Evolutionary conservation across 305 asterid genomes (phyloP).

Genomic region (Fraxinus platypoda): DNA sequence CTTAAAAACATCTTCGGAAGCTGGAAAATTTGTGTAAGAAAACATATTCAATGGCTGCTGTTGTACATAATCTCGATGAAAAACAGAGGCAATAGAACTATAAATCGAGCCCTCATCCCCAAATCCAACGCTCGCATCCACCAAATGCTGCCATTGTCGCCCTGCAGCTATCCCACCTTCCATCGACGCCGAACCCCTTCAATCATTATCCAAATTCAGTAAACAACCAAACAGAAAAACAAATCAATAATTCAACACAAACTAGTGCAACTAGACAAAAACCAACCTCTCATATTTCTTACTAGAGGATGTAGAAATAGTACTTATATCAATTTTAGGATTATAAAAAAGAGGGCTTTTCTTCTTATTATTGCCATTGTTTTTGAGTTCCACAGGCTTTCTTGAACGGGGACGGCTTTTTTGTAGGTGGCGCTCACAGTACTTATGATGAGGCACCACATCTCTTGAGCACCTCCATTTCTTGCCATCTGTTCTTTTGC

Average conservation of each 20-base stretch:
- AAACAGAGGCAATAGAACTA: slow-evolving; percentile 22
- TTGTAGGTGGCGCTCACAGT: slow-evolving; percentile 92
- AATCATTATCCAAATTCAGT: slow-evolving; percentile 12
- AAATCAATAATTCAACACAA: background rate
- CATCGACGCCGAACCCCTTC: slow-evolving; percentile 47
- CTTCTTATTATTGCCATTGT: slow-evolving; percentile 11
- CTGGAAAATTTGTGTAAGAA: slow-evolving; percentile 31
- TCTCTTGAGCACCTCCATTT: slow-evolving; percentile 95
- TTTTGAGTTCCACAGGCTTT: slow-evolving; percentile 90
- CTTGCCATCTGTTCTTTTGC: slow-evolving; percentile 91
- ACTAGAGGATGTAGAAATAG: slow-evolving; percentile 28
- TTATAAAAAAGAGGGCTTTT: slow-evolving; percentile 18
- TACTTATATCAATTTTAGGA: slow-evolving; percentile 30
- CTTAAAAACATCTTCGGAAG: slow-evolving; percentile 20
- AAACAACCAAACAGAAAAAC: background rate
- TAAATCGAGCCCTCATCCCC: slow-evolving; percentile 30
- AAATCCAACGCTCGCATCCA: slow-evolving; percentile 34
- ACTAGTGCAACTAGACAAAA: background rate
- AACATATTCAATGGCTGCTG: slow-evolving; percentile 36
- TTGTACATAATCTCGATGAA: slow-evolving; percentile 36
- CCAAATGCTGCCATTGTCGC: slow-evolving; percentile 43
- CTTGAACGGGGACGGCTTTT: slow-evolving; percentile 98
- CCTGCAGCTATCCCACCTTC: slow-evolving; percentile 38
- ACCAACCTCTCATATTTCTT: slow-evolving; percentile 44
- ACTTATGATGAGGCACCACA: slow-evolving; percentile 75